These are phyloP conservation scores for Ceratobasidium sp. DNA, from an alignment of 1,284 basidiomycete genomes.

Conservation along the genomic window DNA sequence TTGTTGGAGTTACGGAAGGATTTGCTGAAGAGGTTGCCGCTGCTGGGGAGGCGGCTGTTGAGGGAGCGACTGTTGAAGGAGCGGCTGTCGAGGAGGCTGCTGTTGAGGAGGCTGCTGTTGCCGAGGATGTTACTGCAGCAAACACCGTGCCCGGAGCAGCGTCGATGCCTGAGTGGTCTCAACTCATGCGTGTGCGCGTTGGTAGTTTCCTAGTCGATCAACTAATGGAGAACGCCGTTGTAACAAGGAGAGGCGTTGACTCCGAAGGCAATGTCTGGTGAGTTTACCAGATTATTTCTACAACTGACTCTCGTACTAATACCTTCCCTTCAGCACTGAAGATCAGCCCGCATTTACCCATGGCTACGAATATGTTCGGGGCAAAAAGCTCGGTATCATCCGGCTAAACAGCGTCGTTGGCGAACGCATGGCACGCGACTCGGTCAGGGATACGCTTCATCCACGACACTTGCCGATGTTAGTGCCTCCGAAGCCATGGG, in stretches of 20 bases:
- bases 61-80: no score
- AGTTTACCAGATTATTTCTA: neutral
- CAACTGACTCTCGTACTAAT: neutral
- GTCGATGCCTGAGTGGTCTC: conserved; percentile 82
- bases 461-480: conserved; percentile 98
- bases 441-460: conserved; percentile 82
- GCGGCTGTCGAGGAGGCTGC: no score
- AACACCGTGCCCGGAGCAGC: conserved; percentile 59
- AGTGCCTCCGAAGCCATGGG: conserved; percentile 91
- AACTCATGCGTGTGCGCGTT: conserved; percentile 79
- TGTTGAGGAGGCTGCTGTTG: no score
- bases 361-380: conserved; percentile 92
- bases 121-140: no score
- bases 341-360: conserved; percentile 93
- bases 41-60: no score
- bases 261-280: conserved; percentile 51
- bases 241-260: conserved; percentile 73
- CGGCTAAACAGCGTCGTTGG: conserved; percentile 87
- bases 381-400: conserved; percentile 92
- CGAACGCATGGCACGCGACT: conserved; percentile 84
- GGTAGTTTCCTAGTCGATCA: conserved; percentile 88
- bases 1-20: no score
- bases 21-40: no score
- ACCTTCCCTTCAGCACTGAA: conserved; percentile 69
- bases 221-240: conserved; percentile 86